phyloP scores from a whole-genome alignment of 495 filamentous ascomycete species.

The Penicillium cinerascens region DNA sequence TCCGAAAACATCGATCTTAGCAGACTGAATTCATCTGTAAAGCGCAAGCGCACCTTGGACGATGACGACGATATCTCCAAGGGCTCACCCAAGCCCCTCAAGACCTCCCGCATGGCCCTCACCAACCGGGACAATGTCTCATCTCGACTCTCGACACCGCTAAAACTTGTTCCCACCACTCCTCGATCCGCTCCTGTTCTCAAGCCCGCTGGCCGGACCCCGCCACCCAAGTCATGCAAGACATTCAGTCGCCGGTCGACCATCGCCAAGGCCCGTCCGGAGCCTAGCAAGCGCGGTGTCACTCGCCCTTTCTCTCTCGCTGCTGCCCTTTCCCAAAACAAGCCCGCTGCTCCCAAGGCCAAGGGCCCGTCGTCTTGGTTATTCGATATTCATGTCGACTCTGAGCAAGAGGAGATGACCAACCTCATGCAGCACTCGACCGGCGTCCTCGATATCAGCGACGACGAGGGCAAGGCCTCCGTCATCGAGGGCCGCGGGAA shows the following conservation, averaged over 20 bases:
- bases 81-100: constrained; percentile 36
- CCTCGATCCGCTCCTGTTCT: constrained; percentile 32
- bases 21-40: constrained; percentile 60
- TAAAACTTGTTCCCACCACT: constrained; percentile 36
- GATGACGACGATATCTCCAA: constrained; percentile 53
- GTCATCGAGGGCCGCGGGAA: constrained; percentile 62
- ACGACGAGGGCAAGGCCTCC: constrained; percentile 46
- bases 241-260: constrained; percentile 34
- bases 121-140: constrained; percentile 31
- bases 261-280: constrained; percentile 47
- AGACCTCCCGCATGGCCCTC: constrained; percentile 38
- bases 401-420: constrained; percentile 78
- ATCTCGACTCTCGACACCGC: constrained; percentile 31
- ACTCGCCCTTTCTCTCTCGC: constrained; percentile 71
- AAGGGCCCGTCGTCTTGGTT: constrained; percentile 68
- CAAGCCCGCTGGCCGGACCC: constrained; percentile 43
- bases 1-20: constrained; percentile 79
- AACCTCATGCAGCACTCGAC: constrained; percentile 91
- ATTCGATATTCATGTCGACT: constrained; percentile 95
- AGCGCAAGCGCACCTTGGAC: constrained; percentile 52
- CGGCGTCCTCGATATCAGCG: constrained; percentile 74
- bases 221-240: constrained; percentile 33
- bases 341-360: constrained; percentile 31
- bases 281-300: constrained; percentile 41
- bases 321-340: constrained; percentile 57